These are phyloP conservation scores for Hypoxylon intermedium DNA, from an alignment of 495 filamentous ascomycete species.

Conservation along the genomic window DNA sequence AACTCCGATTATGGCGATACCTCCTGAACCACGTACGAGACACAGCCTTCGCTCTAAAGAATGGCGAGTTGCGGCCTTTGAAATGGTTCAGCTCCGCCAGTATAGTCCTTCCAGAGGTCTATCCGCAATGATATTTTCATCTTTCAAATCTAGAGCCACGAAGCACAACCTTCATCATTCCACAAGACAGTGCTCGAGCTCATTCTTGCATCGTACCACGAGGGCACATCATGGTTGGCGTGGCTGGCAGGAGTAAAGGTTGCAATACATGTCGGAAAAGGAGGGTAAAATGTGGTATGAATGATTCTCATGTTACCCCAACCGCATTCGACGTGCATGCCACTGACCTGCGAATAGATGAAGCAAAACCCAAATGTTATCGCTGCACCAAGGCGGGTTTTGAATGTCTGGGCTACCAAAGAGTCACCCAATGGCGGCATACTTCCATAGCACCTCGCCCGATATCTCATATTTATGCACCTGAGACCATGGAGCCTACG, in stretches of 20 bases:
- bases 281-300: constrained; percentile 42
- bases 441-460: constrained; percentile 19
- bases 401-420: constrained; percentile 38
- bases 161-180: background rate
- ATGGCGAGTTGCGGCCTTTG: background rate
- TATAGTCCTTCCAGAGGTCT: background rate
- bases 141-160: constrained; percentile 1
- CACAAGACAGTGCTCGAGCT: background rate
- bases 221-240: constrained; percentile 36
- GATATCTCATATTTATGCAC: background rate
- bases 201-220: background rate
- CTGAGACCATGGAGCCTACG: constrained; percentile 9
- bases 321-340: background rate
- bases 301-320: background rate
- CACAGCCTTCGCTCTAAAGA: constrained; percentile 17
- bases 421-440: constrained; percentile 35
- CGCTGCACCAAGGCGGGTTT: constrained; percentile 36
- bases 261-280: constrained; percentile 42
- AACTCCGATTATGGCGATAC: constrained; percentile 17
- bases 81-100: background rate
- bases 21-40: constrained; percentile 2
- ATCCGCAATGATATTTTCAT: background rate
- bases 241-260: constrained; percentile 44
- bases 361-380: constrained; percentile 38
- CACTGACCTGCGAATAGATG: constrained; percentile 25